Evolutionary conservation across 495 filamentous ascomycete genomes (phyloP).

Genomic region (Penicillium arizonense): DNA sequence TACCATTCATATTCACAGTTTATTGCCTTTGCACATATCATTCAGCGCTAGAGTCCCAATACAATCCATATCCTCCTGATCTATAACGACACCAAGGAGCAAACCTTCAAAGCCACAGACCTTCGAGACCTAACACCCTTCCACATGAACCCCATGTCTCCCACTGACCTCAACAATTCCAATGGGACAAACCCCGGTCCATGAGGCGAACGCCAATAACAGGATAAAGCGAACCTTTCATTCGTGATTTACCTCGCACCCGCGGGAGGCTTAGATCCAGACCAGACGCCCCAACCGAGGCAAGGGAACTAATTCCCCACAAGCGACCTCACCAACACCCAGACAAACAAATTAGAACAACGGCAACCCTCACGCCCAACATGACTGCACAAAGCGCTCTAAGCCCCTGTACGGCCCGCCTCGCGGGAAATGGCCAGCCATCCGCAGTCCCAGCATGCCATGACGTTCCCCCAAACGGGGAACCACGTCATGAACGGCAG

Average conservation of each 20-base stretch:
- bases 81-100: no score
- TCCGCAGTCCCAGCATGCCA: neutral
- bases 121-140: no score
- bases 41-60: no score
- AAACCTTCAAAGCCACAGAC: no score
- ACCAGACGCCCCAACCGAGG: slow-evolving; percentile 1
- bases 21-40: no score
- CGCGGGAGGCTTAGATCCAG: neutral
- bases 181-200: neutral
- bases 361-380: neutral
- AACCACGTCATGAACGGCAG: neutral
- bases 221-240: neutral
- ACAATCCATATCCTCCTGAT: no score
- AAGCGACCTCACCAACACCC: neutral
- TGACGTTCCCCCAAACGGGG: neutral
- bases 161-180: neutral
- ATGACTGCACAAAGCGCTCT: neutral
- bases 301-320: neutral
- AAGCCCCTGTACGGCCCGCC: neutral
- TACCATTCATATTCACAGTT: no score
- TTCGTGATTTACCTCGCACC: neutral
- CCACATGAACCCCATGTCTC: no score
- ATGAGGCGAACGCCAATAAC: neutral
- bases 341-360: no score
- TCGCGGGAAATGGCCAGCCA: neutral